These are phyloP conservation scores for Alectoria sarmentosa DNA, from an alignment of 495 filamentous ascomycete species.

Conservation along the genomic window DNA sequence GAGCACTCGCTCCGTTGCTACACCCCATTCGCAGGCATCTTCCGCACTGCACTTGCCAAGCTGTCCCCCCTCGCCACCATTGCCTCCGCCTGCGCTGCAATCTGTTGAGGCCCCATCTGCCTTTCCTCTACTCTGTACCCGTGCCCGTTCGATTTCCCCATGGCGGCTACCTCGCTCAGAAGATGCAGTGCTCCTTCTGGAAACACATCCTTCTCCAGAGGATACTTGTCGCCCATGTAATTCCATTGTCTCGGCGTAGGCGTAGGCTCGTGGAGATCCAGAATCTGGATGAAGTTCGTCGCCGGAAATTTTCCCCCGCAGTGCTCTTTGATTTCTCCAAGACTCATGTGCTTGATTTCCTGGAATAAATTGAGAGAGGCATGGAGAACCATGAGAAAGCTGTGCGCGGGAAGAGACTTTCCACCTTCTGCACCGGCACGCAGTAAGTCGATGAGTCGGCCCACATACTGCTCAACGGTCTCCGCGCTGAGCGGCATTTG, in stretches of 20 bases:
- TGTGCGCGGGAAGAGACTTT: conserved; percentile 60
- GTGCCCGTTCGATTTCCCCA: conserved; percentile 40
- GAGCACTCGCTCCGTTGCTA: neutral
- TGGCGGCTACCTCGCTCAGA: conserved; percentile 63
- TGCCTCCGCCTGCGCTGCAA: conserved; percentile 41
- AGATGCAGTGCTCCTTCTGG: conserved; percentile 41
- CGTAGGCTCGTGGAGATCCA: conserved; percentile 16
- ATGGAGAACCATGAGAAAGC: conserved; percentile 67
- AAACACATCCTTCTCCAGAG: conserved; percentile 15
- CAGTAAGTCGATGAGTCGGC: conserved; percentile 60
- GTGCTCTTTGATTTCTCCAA: conserved; percentile 7
- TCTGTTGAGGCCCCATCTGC: neutral
- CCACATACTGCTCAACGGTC: conserved; percentile 67
- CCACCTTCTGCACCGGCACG: conserved; percentile 54
- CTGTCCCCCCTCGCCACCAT: conserved; percentile 32
- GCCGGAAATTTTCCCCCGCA: conserved; percentile 11
- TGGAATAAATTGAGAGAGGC: conserved; percentile 71
- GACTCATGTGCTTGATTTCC: conserved; percentile 12
- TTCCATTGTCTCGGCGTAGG: conserved; percentile 6
- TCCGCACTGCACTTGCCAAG: conserved; percentile 7
- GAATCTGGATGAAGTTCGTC: conserved; percentile 10
- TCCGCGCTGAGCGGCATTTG: conserved; percentile 69
- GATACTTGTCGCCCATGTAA: conserved; percentile 5
- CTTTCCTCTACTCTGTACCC: conserved; percentile 11
- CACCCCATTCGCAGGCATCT: neutral